Percentiles rank a stretch among this genome's conserved stretches.
phyloP scores from a whole-genome alignment of 176 grass and related monocot genomes.

The Oryza glaberrima region DNA sequence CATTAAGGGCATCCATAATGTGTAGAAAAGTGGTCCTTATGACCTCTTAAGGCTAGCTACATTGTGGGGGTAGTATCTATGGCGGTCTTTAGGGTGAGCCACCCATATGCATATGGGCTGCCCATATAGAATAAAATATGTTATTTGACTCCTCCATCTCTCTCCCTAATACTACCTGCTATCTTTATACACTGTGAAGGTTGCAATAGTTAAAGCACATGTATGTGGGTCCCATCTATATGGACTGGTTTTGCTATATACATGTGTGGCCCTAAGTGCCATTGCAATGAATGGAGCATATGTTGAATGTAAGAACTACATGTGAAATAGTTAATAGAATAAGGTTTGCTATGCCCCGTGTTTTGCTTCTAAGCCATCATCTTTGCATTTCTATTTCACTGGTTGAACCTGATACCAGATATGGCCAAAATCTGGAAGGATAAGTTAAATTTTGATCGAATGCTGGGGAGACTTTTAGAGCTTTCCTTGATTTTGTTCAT shows the following conservation, averaged over 20 bases:
- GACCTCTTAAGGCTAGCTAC: too few species aligned
- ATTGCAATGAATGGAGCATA: conserved; percentile 98
- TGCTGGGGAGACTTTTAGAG: conserved; percentile 19
- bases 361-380: not conserved
- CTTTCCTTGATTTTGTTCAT: not conserved
- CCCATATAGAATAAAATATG: too few species aligned
- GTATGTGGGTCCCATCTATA: too few species aligned
- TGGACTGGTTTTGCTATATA: too few species aligned
- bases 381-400: conserved; percentile 21
- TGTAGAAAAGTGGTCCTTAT: too few species aligned
- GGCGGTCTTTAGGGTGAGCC: too few species aligned
- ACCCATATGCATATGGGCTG: too few species aligned
- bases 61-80: too few species aligned
- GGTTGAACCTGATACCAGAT: not conserved
- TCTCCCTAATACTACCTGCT: too few species aligned
- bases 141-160: too few species aligned
- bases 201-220: too few species aligned
- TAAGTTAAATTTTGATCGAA: conserved; percentile 9
- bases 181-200: too few species aligned
- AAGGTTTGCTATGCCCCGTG: not conserved
- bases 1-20: conserved; percentile 44
- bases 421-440: conserved; percentile 3
- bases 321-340: conserved; percentile 23
- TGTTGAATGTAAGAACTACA: conserved; percentile 1
- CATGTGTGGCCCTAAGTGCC: conserved; percentile 38